phyloP scores from a whole-genome alignment of 768 basidiomycete species.

The Mycena floridula region DNA sequence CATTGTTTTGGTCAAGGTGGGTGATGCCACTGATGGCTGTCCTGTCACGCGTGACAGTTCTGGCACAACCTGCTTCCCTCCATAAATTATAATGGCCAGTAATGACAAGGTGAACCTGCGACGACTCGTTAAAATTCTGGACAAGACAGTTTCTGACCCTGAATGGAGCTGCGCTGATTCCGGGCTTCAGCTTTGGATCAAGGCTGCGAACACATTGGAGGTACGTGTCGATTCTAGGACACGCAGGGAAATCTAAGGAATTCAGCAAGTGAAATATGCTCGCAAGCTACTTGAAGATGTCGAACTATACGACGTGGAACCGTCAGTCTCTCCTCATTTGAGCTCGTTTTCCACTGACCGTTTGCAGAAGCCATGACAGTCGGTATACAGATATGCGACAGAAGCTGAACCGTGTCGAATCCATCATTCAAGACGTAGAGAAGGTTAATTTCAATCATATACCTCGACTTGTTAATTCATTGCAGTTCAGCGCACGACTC shows the following conservation, averaged over 20 bases:
- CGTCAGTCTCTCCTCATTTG: conserved; percentile 24
- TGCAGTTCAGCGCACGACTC: conserved; percentile 33
- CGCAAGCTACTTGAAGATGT: conserved; percentile 51
- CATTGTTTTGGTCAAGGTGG: conserved; percentile 30
- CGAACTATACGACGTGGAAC: conserved; percentile 40
- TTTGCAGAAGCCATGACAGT: conserved; percentile 32
- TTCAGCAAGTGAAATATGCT: conserved; percentile 46
- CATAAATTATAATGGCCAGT: neutral
- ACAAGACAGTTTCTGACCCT: conserved; percentile 41
- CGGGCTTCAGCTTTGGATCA: conserved; percentile 40
- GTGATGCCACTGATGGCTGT: no score
- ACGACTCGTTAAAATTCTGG: conserved; percentile 55
- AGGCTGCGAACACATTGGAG: conserved; percentile 49
- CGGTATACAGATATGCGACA: conserved; percentile 39
- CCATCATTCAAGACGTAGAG: conserved; percentile 43
- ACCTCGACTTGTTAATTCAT: neutral
- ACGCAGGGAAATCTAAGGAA: neutral
- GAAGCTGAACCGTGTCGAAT: conserved; percentile 52
- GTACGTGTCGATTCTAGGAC: conserved; percentile 26
- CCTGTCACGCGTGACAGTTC: neutral
- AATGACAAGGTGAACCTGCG: conserved; percentile 51
- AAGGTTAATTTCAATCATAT: conserved; percentile 31
- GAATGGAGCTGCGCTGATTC: conserved; percentile 25
- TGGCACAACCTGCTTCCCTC: no score
- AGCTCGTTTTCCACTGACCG: conserved; percentile 1